These are phyloP conservation scores for Glomus cerebriforme DNA, from an alignment of 192 early-diverging fungal genomes.

Conservation along the genomic window DNA sequence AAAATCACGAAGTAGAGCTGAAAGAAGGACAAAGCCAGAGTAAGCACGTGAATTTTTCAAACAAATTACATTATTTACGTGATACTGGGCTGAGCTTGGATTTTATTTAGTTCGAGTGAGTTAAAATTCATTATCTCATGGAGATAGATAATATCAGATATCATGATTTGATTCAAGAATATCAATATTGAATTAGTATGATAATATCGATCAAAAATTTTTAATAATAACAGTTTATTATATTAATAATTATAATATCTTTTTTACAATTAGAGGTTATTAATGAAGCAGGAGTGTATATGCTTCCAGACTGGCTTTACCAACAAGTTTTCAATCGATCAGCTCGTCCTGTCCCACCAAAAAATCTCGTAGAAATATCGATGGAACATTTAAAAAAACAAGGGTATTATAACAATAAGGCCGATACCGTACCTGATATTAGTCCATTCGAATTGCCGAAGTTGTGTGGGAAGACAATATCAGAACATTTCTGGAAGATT, in stretches of 20 bases:
- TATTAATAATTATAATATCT: constrained; percentile 5
- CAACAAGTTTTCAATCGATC: constrained; percentile 13
- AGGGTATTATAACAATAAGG: constrained; percentile 56
- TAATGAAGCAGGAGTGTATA: constrained; percentile 19
- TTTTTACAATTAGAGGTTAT: constrained; percentile 10
- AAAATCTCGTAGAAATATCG: constrained; percentile 42
- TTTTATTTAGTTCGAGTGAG: not conserved
- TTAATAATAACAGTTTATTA: too few species aligned
- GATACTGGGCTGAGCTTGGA: not conserved
- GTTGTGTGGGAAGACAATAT: constrained; percentile 51
- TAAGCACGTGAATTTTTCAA: not conserved
- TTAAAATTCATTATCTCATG: not conserved
- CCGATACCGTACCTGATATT: constrained; percentile 39
- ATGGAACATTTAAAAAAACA: constrained; percentile 51
- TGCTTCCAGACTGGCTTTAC: constrained; percentile 28
- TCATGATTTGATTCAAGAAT: too few species aligned
- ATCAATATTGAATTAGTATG: too few species aligned
- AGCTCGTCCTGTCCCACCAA: constrained; percentile 5
- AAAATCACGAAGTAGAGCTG: not conserved
- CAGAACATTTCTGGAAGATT: constrained; percentile 78
- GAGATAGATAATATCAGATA: too few species aligned
- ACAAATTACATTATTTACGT: not conserved
- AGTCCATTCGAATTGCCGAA: constrained; percentile 39
- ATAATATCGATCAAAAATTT: too few species aligned
- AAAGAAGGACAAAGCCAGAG: not conserved